phyloP scores from a whole-genome alignment of 495 filamentous ascomycete species.

The Umbilicaria muhlenbergii region DNA sequence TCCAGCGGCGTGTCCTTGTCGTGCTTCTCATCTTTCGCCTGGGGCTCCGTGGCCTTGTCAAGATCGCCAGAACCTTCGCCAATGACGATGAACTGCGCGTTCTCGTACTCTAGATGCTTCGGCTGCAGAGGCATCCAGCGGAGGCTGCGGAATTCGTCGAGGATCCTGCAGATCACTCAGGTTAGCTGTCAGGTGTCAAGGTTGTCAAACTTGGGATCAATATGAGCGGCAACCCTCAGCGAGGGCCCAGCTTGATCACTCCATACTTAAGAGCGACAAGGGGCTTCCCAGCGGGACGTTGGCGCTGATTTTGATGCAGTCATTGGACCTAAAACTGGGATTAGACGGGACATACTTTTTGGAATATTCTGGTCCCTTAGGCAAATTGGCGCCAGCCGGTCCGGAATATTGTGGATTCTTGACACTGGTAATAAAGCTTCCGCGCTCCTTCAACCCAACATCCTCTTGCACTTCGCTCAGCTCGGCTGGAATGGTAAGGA shows the following conservation, averaged over 20 bases:
- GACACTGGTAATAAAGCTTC: slow-evolving; percentile 63
- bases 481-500: slow-evolving; percentile 61
- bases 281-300: no score
- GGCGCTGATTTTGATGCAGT: no score
- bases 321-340: not conserved
- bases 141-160: slow-evolving; percentile 55
- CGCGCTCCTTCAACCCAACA: slow-evolving; percentile 55
- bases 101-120: slow-evolving; percentile 61
- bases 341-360: slow-evolving; percentile 38
- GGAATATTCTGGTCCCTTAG: slow-evolving; percentile 54
- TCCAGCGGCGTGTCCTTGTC: slow-evolving; percentile 43
- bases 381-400: slow-evolving; percentile 46
- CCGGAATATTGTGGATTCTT: slow-evolving; percentile 63
- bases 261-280: no score
- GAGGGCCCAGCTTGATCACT: no score
- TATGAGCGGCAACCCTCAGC: not conserved
- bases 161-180: slow-evolving; percentile 27
- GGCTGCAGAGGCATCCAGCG: slow-evolving; percentile 63
- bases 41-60: slow-evolving; percentile 42
- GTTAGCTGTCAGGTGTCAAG: not conserved
- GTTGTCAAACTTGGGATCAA: not conserved
- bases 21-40: slow-evolving; percentile 37
- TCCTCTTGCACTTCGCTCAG: slow-evolving; percentile 60
- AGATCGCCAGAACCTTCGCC: slow-evolving; percentile 50
- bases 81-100: slow-evolving; percentile 70